Conservation (phyloP, 2,329 filamentous ascomycete species). For the Nemania serpens region DNA sequence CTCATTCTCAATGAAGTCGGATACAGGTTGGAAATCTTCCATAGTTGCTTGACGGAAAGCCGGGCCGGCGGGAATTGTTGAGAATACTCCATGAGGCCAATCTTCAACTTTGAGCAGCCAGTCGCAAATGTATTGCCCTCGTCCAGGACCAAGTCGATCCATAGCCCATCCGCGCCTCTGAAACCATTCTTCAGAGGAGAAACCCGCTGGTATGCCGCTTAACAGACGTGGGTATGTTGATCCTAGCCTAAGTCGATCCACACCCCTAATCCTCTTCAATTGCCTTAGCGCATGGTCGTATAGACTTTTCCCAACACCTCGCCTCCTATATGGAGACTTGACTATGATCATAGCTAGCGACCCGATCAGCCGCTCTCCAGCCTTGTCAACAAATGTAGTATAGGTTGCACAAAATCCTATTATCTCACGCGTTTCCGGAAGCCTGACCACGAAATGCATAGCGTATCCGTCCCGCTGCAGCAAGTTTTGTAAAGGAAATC, state of each 20-base stretch:
- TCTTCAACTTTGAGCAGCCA: conserved; percentile 59
- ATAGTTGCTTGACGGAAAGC: conserved; percentile 52
- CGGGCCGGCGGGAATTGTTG: conserved; percentile 45
- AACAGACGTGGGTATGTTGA: conserved; percentile 63
- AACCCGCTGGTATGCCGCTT: conserved; percentile 55
- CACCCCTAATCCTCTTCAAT: conserved; percentile 55
- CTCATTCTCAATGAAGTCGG: conserved; percentile 56
- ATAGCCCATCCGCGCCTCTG: conserved; percentile 58
- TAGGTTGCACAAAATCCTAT: conserved; percentile 66
- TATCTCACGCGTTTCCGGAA: conserved; percentile 49
- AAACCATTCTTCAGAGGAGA: conserved; percentile 56
- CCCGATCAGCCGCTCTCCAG: conserved; percentile 57
- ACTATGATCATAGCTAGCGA: conserved; percentile 61
- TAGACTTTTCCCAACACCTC: conserved; percentile 58
- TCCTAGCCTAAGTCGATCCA: conserved; percentile 60
- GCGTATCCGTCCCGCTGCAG: conserved; percentile 60
- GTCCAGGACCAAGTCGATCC: conserved; percentile 49
- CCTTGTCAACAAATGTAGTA: conserved; percentile 60
- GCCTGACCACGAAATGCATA: conserved; percentile 61
- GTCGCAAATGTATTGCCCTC: conserved; percentile 57
- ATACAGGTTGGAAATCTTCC: conserved; percentile 52
- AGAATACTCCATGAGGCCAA: conserved; percentile 49
- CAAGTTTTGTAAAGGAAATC: conserved; percentile 49
- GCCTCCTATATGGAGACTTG: conserved; percentile 50
- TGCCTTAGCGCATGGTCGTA: conserved; percentile 56